Conservation (phyloP, 305 asterid genomes). For the Withania somnifera region DNA sequence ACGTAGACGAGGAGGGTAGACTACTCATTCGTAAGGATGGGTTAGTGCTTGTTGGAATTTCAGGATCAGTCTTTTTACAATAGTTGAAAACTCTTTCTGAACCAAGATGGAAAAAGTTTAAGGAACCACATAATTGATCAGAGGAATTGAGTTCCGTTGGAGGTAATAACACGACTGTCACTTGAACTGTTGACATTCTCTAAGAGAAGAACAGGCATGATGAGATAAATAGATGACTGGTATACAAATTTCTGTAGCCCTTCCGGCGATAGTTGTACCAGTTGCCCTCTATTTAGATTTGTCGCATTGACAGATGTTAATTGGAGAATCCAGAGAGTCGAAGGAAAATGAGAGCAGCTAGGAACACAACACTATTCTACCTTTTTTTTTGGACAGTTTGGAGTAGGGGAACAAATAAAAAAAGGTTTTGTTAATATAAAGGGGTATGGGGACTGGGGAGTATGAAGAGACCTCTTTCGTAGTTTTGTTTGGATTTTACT, state of each 20-base stretch:
- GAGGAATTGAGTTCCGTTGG: not conserved
- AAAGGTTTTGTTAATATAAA: not conserved
- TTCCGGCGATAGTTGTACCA: not conserved
- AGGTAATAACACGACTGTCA: not conserved
- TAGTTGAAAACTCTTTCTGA: not conserved
- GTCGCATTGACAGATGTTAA: not conserved
- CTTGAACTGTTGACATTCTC: not conserved
- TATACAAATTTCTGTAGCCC: not conserved
- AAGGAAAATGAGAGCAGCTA: not conserved
- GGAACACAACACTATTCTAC: not conserved
- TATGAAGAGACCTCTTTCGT: not conserved
- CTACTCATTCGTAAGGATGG: not conserved
- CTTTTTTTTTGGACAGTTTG: not conserved
- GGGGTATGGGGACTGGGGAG: not conserved
- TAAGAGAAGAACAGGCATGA: not conserved
- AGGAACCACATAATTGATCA: not conserved
- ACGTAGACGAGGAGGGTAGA: not conserved
- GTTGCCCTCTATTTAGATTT: not conserved
- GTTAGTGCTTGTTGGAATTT: not conserved
- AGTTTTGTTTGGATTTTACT: not conserved
- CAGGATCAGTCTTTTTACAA: not conserved
- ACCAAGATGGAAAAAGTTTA: not conserved
- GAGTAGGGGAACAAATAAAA: not conserved
- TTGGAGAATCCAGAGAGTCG: not conserved
- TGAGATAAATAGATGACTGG: not conserved